Conservation (phyloP, 1,284 basidiomycete species). For the Malassezia brasiliensis region DNA sequence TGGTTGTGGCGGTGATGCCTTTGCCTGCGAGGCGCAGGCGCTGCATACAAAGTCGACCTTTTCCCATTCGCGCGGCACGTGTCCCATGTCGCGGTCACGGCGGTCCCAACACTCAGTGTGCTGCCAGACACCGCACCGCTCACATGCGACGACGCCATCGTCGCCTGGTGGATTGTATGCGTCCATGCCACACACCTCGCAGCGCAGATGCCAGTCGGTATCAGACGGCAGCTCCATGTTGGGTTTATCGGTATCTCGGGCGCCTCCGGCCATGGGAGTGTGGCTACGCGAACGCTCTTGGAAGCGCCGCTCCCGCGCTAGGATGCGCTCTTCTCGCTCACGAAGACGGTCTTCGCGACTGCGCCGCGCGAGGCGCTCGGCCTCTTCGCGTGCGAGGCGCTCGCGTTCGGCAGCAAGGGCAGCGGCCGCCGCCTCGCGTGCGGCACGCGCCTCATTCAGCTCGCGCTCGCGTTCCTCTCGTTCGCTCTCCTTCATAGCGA, state of each 20-base stretch:
- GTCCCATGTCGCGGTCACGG: conserved; percentile 26
- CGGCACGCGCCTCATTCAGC: conserved; percentile 48
- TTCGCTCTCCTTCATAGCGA: conserved; percentile 56
- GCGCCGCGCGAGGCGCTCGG: conserved; percentile 49
- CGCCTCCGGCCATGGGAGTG: neutral
- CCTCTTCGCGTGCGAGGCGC: conserved; percentile 54
- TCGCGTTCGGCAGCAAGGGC: conserved; percentile 52
- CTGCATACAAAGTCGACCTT: conserved; percentile 30
- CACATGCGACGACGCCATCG: conserved; percentile 66
- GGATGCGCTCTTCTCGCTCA: conserved; percentile 50
- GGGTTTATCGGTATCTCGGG: neutral
- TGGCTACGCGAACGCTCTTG: conserved; percentile 21
- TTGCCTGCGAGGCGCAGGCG: neutral
- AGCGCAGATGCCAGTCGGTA: conserved; percentile 69
- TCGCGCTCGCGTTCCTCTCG: conserved; percentile 54
- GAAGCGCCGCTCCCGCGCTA: conserved; percentile 46
- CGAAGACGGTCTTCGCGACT: conserved; percentile 49
- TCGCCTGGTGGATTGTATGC: conserved; percentile 62
- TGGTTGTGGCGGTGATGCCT: too few species aligned
- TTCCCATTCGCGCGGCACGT: conserved; percentile 27
- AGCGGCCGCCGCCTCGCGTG: conserved; percentile 51
- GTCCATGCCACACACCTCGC: conserved; percentile 64
- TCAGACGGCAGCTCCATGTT: conserved; percentile 5
- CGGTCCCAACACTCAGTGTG: conserved; percentile 46
- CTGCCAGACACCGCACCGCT: conserved; percentile 64